phyloP scores from a whole-genome alignment of 176 grass and related monocot species.

The Typha latifolia region DNA sequence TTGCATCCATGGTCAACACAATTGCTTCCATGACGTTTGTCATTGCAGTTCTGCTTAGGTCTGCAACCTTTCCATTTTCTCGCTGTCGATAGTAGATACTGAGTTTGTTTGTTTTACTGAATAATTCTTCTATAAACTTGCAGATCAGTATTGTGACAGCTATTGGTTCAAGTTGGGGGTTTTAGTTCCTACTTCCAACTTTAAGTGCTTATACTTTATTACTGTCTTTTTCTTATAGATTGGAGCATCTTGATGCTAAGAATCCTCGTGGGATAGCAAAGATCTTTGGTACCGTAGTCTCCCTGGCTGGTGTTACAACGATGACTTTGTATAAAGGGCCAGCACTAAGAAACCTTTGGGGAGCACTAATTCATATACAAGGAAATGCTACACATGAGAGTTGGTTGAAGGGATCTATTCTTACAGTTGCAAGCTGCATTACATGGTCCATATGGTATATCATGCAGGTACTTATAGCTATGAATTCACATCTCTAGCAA shows the following conservation, averaged over 20 bases:
- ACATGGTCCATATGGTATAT: slow-evolving; percentile 72
- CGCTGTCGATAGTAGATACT: too few species aligned
- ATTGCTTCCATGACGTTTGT: slow-evolving; percentile 69
- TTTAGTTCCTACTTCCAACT: background rate
- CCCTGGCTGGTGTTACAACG: slow-evolving; percentile 64
- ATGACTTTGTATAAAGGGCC: slow-evolving; percentile 92
- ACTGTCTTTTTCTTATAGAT: slow-evolving; percentile 21
- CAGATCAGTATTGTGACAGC: too few species aligned
- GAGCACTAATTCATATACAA: slow-evolving; percentile 36
- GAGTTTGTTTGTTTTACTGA: too few species aligned
- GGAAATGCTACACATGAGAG: slow-evolving; percentile 25
- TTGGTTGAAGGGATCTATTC: slow-evolving; percentile 61
- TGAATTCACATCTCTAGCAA: background rate
- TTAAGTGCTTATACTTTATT: background rate
- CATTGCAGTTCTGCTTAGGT: slow-evolving; percentile 69
- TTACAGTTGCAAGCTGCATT: slow-evolving; percentile 67
- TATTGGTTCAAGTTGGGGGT: background rate
- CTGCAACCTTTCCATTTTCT: background rate
- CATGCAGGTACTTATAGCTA: slow-evolving; percentile 47
- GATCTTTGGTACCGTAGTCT: slow-evolving; percentile 52
- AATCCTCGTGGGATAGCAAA: slow-evolving; percentile 51
- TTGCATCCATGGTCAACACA: slow-evolving; percentile 64
- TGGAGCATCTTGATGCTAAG: slow-evolving; percentile 65
- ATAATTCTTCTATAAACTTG: too few species aligned
- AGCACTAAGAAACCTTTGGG: slow-evolving; percentile 35